Conservation (phyloP, 129 eudicot genomes). For the carrot (Daucus carota) region DNA sequence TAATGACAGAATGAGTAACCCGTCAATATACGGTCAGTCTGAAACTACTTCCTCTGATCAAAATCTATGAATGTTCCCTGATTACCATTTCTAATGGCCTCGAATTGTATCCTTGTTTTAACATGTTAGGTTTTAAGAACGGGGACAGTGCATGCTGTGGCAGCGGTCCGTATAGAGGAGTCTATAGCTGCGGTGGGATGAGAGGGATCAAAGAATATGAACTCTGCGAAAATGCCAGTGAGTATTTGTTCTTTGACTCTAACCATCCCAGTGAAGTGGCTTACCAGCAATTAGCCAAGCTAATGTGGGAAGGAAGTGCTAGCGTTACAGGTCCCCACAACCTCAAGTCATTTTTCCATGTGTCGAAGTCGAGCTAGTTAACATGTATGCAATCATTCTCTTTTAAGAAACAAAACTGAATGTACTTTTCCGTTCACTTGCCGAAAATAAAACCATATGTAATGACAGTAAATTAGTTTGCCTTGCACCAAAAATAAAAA, state of each 20-base stretch:
- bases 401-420: too few relatives aligned
- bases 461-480: too few relatives aligned
- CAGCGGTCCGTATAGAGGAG: slow-evolving; percentile 28
- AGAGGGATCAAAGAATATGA: slow-evolving; percentile 23
- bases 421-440: neutral
- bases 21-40: slow-evolving; percentile 33
- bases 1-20: slow-evolving; percentile 17
- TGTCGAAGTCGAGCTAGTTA: neutral
- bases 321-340: slow-evolving; percentile 22
- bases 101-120: neutral
- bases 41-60: slow-evolving; percentile 3
- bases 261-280: slow-evolving; percentile 36
- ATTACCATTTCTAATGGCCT: neutral
- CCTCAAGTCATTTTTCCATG: slow-evolving; percentile 31
- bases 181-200: slow-evolving; percentile 39
- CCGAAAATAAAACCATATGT: slow-evolving; percentile 34
- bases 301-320: slow-evolving; percentile 37
- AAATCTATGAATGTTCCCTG: neutral
- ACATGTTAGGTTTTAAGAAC: slow-evolving; percentile 27
- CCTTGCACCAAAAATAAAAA: too few relatives aligned
- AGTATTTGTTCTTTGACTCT: slow-evolving; percentile 43
- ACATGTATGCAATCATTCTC: neutral
- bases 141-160: slow-evolving; percentile 43
- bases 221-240: slow-evolving; percentile 23
- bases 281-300: slow-evolving; percentile 36